Percentiles rank a stretch among this genome's conserved stretches.
These are phyloP conservation scores for Fusarium sp. DNA, from an alignment of 2,329 filamentous ascomycete species.

Conservation along the genomic window DNA sequence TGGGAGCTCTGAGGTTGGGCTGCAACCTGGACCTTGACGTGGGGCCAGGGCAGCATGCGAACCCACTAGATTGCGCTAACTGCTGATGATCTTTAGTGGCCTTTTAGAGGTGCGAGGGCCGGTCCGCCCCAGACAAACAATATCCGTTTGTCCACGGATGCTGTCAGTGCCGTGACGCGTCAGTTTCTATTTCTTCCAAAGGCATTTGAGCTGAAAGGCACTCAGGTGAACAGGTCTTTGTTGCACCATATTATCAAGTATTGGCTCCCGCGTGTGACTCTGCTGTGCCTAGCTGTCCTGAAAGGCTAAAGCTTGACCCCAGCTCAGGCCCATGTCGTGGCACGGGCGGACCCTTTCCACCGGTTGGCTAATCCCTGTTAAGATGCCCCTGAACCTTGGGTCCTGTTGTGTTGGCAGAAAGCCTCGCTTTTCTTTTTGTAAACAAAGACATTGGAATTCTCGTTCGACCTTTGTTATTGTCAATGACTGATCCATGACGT, in stretches of 20 bases:
- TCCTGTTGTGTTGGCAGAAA: slow-evolving; percentile 3
- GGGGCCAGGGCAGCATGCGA: slow-evolving; percentile 22
- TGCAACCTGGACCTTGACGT: slow-evolving; percentile 26
- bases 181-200: too few species aligned
- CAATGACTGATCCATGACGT: neutral
- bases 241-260: too few species aligned
- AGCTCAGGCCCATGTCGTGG: slow-evolving; percentile 15
- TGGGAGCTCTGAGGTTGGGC: slow-evolving; percentile 1
- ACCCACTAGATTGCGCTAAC: slow-evolving; percentile 32
- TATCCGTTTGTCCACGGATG: too few species aligned
- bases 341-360: slow-evolving; percentile 15
- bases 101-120: slow-evolving; percentile 6
- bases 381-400: slow-evolving; percentile 30
- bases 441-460: slow-evolving; percentile 10
- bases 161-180: too few species aligned
- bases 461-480: slow-evolving; percentile 1
- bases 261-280: neutral
- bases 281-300: neutral
- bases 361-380: slow-evolving; percentile 27
- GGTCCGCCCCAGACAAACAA: slow-evolving; percentile 4
- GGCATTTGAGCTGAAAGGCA: too few species aligned
- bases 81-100: slow-evolving; percentile 27
- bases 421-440: slow-evolving; percentile 36
- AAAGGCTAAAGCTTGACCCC: neutral
- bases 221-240: too few species aligned